Conservation (phyloP, 257 asterid species). For the Solanum medicagineum region DNA sequence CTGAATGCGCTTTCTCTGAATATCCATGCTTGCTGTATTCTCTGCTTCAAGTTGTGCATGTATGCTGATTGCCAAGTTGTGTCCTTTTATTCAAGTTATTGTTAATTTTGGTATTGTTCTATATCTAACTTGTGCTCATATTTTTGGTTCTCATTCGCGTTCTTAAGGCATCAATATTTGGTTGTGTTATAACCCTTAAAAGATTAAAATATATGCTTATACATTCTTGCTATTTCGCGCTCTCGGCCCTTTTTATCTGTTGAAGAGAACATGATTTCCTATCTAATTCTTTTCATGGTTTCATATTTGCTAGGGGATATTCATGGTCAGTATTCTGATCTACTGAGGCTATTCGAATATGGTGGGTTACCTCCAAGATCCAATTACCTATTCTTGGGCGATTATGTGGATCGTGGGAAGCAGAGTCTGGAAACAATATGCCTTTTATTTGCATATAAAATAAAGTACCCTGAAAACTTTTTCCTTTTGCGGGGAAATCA, state of each 20-base stretch:
- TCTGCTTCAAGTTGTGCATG: not conserved
- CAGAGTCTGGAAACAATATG: constrained; percentile 80
- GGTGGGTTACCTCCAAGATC: constrained; percentile 75
- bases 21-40: not conserved
- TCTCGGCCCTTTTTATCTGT: not conserved
- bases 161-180: not conserved
- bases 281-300: not conserved
- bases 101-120: not conserved
- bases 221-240: not conserved
- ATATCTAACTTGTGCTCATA: not conserved
- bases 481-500: constrained; percentile 80
- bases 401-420: constrained; percentile 77
- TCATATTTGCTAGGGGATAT: constrained; percentile 45
- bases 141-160: not conserved
- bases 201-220: not conserved
- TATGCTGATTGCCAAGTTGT: not conserved
- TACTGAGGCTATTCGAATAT: constrained; percentile 62
- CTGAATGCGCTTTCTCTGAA: not conserved
- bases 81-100: not conserved
- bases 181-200: not conserved
- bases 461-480: constrained; percentile 63
- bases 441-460: constrained; percentile 66
- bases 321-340: constrained; percentile 76
- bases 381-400: constrained; percentile 66
- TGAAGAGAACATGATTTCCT: not conserved